Evolutionary conservation across 352 stramenopile species (phyloP), one percentile per base, ranked within the genome.

Genomic region (Phytophthora megakarya): DNA sequence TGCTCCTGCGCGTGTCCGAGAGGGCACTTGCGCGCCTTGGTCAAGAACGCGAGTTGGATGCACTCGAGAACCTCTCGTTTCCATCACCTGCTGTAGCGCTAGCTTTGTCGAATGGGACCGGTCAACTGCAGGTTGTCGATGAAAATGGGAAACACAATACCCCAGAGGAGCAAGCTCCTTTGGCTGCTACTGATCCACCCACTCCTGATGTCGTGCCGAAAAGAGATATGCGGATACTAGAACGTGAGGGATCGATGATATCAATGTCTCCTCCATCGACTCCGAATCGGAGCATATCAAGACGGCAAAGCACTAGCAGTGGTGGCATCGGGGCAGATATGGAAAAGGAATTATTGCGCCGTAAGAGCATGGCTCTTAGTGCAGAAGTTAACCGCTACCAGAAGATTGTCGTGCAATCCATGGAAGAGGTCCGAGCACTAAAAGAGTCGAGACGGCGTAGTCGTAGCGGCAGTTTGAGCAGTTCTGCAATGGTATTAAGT

Each of bases 1-100:
- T 58, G 32, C 77, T 88, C 32, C 73, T 90, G 55, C 75, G 76
- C 38, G 70, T 85, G 0, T 82, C 81, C 0, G 79, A 90, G 71
- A 50, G 67, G 11, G 80, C 78, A 2, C 77, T 88, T n/a, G 76
- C 79, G 0, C 64, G 73, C 1, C 75, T 90, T 2, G 73, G 80
- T 7, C 77, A 88, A 49, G 81, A 82, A 21, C 61, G 71, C 10
- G 74, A 82, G 19, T 50, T 80, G 25, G 65, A 70, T 8, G 74
- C 71, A 8, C 61, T 82, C 13, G 74, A 78, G 42, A 70, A 65
- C 12, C 47, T 82, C 25, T 47, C 69, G n/a, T 28, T 73, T 15
- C 64, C 63, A 32, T 72, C 57, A 18, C 56, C 57, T 42, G 63
- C 57, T 37, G 57, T 55, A 21, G 43, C 56, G 0, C 58, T 70